Conservation (phyloP, 441 rosid genomes). For the Iberis amara region DNA sequence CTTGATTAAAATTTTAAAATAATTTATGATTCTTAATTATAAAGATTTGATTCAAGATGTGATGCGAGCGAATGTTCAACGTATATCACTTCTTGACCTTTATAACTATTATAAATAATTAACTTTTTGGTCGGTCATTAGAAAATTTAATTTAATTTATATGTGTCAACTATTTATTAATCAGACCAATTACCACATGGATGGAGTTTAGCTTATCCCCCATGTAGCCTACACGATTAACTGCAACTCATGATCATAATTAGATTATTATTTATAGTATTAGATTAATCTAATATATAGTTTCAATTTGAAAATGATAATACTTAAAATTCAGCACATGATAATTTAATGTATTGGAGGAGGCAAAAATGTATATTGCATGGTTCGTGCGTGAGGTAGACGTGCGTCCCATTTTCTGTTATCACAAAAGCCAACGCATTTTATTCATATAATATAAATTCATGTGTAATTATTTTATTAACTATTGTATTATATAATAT, state of each 20-base stretch:
- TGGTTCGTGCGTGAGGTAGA: conserved; percentile 31
- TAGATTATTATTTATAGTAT: not conserved
- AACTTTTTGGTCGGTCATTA: conserved; percentile 24
- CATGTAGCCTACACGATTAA: conserved; percentile 31
- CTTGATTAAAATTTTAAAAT: not conserved
- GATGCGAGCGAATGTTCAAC: conserved; percentile 24
- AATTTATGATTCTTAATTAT: not conserved
- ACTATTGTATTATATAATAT: conserved; percentile 17
- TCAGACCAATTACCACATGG: conserved; percentile 26
- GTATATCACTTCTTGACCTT: conserved; percentile 20
- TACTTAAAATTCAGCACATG: conserved; percentile 24
- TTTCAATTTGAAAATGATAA: conserved; percentile 4
- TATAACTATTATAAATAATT: not conserved
- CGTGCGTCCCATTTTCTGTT: conserved; percentile 33
- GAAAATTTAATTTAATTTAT: not conserved
- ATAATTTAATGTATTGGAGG: conserved; percentile 25
- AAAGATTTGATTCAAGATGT: conserved; percentile 8
- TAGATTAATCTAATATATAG: not conserved
- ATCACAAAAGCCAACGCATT: conserved; percentile 4
- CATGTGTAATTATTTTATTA: conserved; percentile 1
- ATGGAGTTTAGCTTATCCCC: conserved; percentile 22
- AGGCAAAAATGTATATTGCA: conserved; percentile 25
- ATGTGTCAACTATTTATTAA: conserved; percentile 20
- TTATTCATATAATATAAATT: not conserved
- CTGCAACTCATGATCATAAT: conserved; percentile 23